Conservation (phyloP, 2,329 filamentous ascomycete species). For the Cordyceps farinosa region DNA sequence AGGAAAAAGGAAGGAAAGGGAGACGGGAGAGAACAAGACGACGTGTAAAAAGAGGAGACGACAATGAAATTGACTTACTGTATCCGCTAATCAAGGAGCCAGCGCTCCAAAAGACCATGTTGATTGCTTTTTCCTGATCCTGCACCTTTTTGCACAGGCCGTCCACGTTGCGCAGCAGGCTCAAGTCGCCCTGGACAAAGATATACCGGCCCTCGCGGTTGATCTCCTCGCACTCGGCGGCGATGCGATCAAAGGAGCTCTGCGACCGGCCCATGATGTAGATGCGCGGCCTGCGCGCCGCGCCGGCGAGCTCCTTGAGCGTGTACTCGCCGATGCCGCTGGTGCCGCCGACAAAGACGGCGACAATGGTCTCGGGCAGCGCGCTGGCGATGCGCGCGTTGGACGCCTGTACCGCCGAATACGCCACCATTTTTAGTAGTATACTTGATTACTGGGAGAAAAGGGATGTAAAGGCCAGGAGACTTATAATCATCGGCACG, state of each 20-base stretch:
- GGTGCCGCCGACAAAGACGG: slow-evolving; percentile 52
- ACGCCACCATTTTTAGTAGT: neutral
- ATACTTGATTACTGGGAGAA: neutral
- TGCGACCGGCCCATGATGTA: slow-evolving; percentile 50
- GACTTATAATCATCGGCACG: too few relatives aligned
- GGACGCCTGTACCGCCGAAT: neutral
- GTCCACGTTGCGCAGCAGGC: slow-evolving; percentile 49
- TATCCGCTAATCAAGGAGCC: slow-evolving; percentile 30
- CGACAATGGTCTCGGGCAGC: slow-evolving; percentile 30
- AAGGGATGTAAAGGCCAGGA: too few relatives aligned
- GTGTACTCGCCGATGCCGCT: slow-evolving; percentile 45
- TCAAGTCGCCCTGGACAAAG: slow-evolving; percentile 49
- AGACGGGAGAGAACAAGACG: neutral
- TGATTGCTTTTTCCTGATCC: slow-evolving; percentile 40
- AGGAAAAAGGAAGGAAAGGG: neutral
- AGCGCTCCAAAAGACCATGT: slow-evolving; percentile 45
- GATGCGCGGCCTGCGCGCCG: slow-evolving; percentile 39
- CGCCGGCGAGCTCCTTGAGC: slow-evolving; percentile 42
- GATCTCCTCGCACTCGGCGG: slow-evolving; percentile 37
- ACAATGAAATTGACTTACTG: slow-evolving; percentile 16
- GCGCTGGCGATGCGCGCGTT: neutral
- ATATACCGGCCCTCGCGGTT: slow-evolving; percentile 43
- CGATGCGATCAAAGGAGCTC: slow-evolving; percentile 34
- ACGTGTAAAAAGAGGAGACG: neutral
- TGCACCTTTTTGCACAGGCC: slow-evolving; percentile 43